A percentile compares a stretch with the other conserved stretches of the same genome.
Evolutionary conservation across 768 basidiomycete species (phyloP).

Genomic region (Lactarius deliciosus): DNA sequence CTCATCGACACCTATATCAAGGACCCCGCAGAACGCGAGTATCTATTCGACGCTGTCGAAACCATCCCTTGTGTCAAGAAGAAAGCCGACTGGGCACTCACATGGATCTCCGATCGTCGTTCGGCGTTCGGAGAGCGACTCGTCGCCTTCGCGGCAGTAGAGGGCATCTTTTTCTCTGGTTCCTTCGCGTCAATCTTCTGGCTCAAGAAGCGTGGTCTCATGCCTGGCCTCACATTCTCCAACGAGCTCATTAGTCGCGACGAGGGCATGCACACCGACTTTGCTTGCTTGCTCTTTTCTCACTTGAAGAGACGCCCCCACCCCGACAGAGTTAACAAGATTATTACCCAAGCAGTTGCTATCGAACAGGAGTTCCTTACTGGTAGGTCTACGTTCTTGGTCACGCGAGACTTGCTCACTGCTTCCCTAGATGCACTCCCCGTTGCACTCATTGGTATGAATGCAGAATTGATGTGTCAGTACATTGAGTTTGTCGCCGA

Average conservation of each 20-base stretch:
- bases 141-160: constrained; percentile 92
- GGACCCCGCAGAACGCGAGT: constrained; percentile 68
- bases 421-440: constrained; percentile 71
- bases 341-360: constrained; percentile 79
- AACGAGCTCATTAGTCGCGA: constrained; percentile 96
- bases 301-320: constrained; percentile 81
- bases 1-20: constrained; percentile 95
- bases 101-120: constrained; percentile 81
- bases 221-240: constrained; percentile 95
- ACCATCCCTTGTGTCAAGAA: constrained; percentile 90
- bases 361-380: constrained; percentile 89
- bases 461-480: constrained; percentile 82
- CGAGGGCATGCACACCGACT: constrained; percentile 96
- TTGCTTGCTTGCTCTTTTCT: constrained; percentile 86
- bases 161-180: constrained; percentile 96
- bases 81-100: constrained; percentile 94
- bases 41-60: constrained; percentile 90
- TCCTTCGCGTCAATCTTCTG: constrained; percentile 95
- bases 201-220: constrained; percentile 96
- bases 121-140: constrained; percentile 88
- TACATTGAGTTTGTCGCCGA: constrained; percentile 94
- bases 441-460: constrained; percentile 88
- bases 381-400: constrained; percentile 43
- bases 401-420: not conserved
- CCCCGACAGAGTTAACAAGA: constrained; percentile 65